Evolutionary conservation across 352 stramenopile genomes (phyloP).

Genomic region (Peronospora belbahrii): DNA sequence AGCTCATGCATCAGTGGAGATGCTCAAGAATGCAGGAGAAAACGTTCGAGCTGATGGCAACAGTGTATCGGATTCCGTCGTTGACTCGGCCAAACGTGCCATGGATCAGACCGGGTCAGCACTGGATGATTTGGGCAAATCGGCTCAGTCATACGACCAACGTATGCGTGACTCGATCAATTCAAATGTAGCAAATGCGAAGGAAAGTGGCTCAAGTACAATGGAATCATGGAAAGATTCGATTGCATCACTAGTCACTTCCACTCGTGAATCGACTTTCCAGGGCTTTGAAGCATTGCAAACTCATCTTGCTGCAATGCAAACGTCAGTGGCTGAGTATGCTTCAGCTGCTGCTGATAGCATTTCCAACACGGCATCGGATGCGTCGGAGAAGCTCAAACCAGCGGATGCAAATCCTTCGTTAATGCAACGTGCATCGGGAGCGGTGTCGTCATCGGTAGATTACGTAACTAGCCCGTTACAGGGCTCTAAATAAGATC

Average conservation of each 20-base stretch:
- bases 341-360: conserved; percentile 7
- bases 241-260: conserved; percentile 23
- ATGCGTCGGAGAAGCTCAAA: conserved; percentile 13
- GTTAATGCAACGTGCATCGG: conserved; percentile 22
- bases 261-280: conserved; percentile 27
- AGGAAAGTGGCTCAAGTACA: conserved; percentile 17
- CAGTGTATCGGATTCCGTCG: conserved; percentile 13
- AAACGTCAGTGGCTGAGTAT: conserved; percentile 21
- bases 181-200: conserved; percentile 15
- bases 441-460: conserved; percentile 8
- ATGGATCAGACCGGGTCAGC: conserved; percentile 27
- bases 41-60: conserved; percentile 13
- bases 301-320: conserved; percentile 20
- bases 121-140: conserved; percentile 24
- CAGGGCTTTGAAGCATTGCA: conserved; percentile 33
- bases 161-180: conserved; percentile 15
- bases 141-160: conserved; percentile 14
- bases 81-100: conserved; percentile 22
- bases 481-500: not conserved
- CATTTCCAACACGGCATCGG: conserved; percentile 15
- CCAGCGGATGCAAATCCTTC: conserved; percentile 12
- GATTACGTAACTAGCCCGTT: conserved; percentile 13
- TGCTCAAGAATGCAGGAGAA: conserved; percentile 20
- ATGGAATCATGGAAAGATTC: conserved; percentile 18
- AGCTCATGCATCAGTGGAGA: conserved; percentile 12